These are phyloP conservation scores for Coffea canephora DNA, from an alignment of 257 asterid genomes.

Conservation along the genomic window DNA sequence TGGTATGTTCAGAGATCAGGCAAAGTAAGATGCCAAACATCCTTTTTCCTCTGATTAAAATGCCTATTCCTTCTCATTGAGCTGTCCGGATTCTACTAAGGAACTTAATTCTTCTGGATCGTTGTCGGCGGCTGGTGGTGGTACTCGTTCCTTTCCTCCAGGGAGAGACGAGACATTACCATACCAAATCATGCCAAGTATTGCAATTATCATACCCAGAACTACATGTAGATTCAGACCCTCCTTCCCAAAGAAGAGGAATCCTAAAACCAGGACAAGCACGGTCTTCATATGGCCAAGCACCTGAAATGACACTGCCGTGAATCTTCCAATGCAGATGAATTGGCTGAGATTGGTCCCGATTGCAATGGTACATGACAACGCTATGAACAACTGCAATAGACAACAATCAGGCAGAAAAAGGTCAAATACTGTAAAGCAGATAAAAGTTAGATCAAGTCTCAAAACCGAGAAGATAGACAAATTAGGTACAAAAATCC, in stretches of 20 bases:
- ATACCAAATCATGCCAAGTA: conserved; percentile 73
- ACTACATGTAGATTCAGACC: conserved; percentile 63
- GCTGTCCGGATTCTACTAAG: conserved; percentile 35
- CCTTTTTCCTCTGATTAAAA: not conserved
- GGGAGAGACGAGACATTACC: conserved; percentile 65
- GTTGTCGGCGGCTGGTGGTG: conserved; percentile 24
- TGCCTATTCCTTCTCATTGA: conserved; percentile 39
- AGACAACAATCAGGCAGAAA: not conserved
- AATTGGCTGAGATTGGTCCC: conserved; percentile 84
- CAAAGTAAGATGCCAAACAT: not conserved
- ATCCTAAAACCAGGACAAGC: conserved; percentile 66
- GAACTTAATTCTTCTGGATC: conserved; percentile 41
- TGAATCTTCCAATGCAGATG: conserved; percentile 85
- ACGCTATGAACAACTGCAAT: conserved; percentile 46
- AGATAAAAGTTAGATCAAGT: not conserved
- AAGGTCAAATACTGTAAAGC: conserved; percentile 2
- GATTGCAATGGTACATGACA: conserved; percentile 68
- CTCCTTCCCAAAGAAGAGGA: conserved; percentile 71
- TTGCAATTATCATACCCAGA: conserved; percentile 63
- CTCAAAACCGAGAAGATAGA: not conserved
- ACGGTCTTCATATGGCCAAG: conserved; percentile 85
- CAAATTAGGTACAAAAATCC: not conserved
- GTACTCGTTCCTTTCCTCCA: conserved; percentile 58
- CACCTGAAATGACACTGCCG: conserved; percentile 86
- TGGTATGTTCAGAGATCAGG: not conserved